Base-by-base conservation (phyloP, 2,329 filamentous ascomycete genomes). In the Paraconiothyrium sp. region DNA sequence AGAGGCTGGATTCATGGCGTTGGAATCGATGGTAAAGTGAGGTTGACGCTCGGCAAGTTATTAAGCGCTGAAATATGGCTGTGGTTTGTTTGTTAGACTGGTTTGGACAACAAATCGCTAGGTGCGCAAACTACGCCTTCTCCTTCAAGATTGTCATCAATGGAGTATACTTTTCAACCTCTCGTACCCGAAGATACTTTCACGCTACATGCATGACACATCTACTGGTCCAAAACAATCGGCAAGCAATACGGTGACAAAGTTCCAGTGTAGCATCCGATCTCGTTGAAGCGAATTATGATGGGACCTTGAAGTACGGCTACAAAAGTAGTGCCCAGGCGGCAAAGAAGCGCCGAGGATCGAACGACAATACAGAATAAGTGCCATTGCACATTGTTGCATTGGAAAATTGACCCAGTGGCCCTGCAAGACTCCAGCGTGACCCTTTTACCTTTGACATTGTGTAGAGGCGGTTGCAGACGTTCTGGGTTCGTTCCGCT, bases 231-330 rank as follows among this genome's bases (percentile, higher is more conserved):
- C 61, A 22, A 77, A 58, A 0, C 69, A 72, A 1, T 77, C 76
- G 14, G 76, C 69, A 8, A 71, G 67, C 16, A 76, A 66, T 3
- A 74, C 68, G 35, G 77, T 63, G 9, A 76, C 65, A 62, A 78
- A 80, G 7, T 71, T 68, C 58, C 69, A 69, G 47, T 66, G 65
- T 37, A 37, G 35, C 2, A 35, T 35, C 34, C 2, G 5, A 46
- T 16, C 8, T 61, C 16, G 9, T 50, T 55, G 35, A 72, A 71
- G 2, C 48, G 24, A 58, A 58, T 39, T 13, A 69, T 51, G 37
- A 72, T 54, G 13, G 60, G 43, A 6, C 66, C 62, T 44, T 72
- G 68, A n/a, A 73, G 50, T 20, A 63, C 67, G 1, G 73, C 73
- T 5, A 71, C 70, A 41, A 76, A 67, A 2, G 74, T 75, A 32